Evolutionary conservation across 2,329 filamentous ascomycete genomes (phyloP), one percentile per base, ranked within the genome.

Genomic region (Fusarium hostae): DNA sequence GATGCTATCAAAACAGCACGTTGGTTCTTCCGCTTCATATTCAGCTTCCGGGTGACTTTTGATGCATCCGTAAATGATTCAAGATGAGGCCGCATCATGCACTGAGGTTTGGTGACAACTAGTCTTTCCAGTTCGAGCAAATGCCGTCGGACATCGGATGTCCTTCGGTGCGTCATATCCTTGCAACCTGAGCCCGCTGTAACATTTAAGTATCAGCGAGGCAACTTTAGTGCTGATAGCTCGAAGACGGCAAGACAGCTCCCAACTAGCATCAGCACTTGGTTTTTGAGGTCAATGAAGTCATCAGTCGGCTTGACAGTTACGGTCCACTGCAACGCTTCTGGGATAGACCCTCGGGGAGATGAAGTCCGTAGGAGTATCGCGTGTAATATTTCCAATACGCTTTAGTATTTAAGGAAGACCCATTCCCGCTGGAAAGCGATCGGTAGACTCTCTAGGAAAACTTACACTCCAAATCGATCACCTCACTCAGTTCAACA

Each of bases 81-180:
- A 6, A 47, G 18, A n/a, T 3, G 24, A 47, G 9, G 1, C 6
- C n/a, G 1, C 6, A 28, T 47, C 3, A 2, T 47, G 18, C 1
- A 8, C 9, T 30, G 0, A 15, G 4, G 2, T 6, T 9, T 15
- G 6, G 18, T 2, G 12, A 5, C 5, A 18, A 15, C 13, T 15
- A n/a, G 26, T 3, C 4, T 7, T 30, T 15, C 12, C 20, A 30
- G 0, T n/a, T 22, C 11, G 7, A 48, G 20, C 9, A 3, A 32
- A 30, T 35, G 8, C 22, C 16, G 47, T 51, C 47, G 30, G n/a
- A 35, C 16, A 35, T 15, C 12, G 16, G 30, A 35, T 8, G 16
- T 35, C 47, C n/a, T 24, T 15, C 12, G 11, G 47, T 20, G 30
- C 16, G 6, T 35, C 47, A 24, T 24, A 51, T 8, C 4, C 30